phyloP scores from a whole-genome alignment of 768 basidiomycete genomes.

The Suillus placidus region DNA sequence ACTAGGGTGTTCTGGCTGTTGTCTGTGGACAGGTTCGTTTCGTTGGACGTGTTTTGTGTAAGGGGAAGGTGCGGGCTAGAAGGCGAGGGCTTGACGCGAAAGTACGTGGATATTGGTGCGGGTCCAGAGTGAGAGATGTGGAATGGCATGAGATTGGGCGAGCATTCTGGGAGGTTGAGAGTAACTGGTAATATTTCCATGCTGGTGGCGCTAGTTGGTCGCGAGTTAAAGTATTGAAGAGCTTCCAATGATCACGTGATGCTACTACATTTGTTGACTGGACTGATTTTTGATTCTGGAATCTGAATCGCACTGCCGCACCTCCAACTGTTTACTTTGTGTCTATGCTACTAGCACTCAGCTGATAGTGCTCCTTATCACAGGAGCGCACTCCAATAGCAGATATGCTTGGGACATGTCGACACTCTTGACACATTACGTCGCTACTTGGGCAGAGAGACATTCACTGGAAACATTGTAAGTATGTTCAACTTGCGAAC shows the following conservation, averaged over 20 bases:
- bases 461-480: not conserved
- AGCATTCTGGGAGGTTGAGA: conserved; percentile 40
- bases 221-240: not conserved
- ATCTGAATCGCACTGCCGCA: too few species aligned
- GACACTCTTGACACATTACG: not conserved
- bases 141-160: conserved; percentile 83
- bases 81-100: conserved; percentile 52
- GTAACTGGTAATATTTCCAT: conserved; percentile 24
- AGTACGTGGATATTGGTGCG: conserved; percentile 75
- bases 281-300: too few species aligned
- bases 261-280: too few species aligned
- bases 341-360: not conserved
- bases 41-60: not conserved
- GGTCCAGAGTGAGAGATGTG: conserved; percentile 70
- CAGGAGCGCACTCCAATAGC: not conserved
- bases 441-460: not conserved
- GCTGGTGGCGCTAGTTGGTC: not conserved
- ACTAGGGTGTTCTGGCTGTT: not conserved
- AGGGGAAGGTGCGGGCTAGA: conserved; percentile 12
- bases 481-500: not conserved
- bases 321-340: too few species aligned
- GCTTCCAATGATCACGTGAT: not conserved
- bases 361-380: not conserved
- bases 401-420: not conserved
- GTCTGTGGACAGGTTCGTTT: not conserved